These are phyloP conservation scores for Scenedesmus sp. DNA, from an alignment of 163 green algal genomes.

Conservation along the genomic window DNA sequence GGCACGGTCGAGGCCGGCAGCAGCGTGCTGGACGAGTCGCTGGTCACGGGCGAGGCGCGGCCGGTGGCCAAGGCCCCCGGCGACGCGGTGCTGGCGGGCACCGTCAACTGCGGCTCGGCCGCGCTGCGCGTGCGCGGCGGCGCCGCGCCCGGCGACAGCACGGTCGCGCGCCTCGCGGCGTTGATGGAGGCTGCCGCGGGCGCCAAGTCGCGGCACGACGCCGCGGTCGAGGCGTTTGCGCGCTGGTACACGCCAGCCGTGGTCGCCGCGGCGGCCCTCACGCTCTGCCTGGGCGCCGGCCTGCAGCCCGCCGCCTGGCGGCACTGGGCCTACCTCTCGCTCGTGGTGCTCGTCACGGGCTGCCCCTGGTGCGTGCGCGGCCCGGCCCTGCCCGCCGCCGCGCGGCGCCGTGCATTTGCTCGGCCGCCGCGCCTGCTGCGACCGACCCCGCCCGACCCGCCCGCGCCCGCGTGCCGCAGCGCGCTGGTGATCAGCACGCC, in stretches of 20 bases:
- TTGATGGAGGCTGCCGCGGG: slow-evolving; percentile 34
- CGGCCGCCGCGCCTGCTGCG: too few species aligned
- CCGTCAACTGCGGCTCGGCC: slow-evolving; percentile 44
- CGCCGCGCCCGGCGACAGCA: slow-evolving; percentile 44
- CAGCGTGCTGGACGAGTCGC: slow-evolving; percentile 74
- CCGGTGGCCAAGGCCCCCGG: slow-evolving; percentile 50
- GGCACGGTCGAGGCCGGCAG: slow-evolving; percentile 60
- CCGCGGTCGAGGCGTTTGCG: slow-evolving; percentile 61
- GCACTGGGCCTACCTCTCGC: slow-evolving; percentile 74
- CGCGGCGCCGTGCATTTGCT: too few species aligned
- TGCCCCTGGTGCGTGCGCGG: too few species aligned
- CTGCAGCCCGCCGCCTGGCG: slow-evolving; percentile 64
- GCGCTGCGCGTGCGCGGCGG: slow-evolving; percentile 44
- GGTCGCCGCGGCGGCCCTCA: slow-evolving; percentile 42
- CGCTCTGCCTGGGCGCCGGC: slow-evolving; percentile 9
- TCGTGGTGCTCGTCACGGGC: slow-evolving; percentile 78
- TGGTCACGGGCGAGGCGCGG: slow-evolving; percentile 78
- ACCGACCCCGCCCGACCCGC: too few species aligned
- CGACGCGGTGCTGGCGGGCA: slow-evolving; percentile 59
- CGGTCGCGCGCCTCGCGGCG: slow-evolving; percentile 18
- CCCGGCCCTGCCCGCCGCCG: too few species aligned
- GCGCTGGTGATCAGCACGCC: slow-evolving; percentile 58
- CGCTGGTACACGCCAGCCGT: slow-evolving; percentile 67
- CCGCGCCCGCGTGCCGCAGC: too few species aligned
- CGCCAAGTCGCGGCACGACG: slow-evolving; percentile 37